Evolutionary conservation across 2,329 filamentous ascomycete species (phyloP).

Genomic region (Cercospora zeae-maydis): DNA sequence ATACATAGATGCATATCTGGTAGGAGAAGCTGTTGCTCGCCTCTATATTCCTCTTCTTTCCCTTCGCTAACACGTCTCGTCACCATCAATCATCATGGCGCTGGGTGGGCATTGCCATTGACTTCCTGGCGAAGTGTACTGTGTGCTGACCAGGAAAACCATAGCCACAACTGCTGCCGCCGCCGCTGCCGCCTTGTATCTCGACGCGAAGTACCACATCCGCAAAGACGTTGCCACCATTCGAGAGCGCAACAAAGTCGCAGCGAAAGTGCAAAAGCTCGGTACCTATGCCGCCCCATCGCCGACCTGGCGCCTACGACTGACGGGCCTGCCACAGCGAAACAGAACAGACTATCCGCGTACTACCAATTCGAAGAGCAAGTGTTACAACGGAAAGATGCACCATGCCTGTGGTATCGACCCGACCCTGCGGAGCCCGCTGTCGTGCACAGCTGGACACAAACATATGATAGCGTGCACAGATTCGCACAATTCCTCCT

Average conservation of each 20-base stretch:
- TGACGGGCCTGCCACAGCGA: slow-evolving; percentile 38
- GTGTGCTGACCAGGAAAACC: background rate
- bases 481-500: slow-evolving; percentile 63
- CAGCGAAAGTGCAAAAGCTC: slow-evolving; percentile 9
- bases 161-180: slow-evolving; percentile 19
- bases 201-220: slow-evolving; percentile 67
- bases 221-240: slow-evolving; percentile 61
- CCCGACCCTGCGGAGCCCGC: slow-evolving; percentile 41
- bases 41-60: background rate
- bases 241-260: slow-evolving; percentile 14
- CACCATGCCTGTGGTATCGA: slow-evolving; percentile 65
- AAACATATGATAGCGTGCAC: slow-evolving; percentile 54
- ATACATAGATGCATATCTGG: background rate
- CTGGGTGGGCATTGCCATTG: background rate
- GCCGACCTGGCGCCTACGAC: background rate
- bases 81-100: background rate
- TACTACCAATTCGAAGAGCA: slow-evolving; percentile 60
- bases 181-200: slow-evolving; percentile 63
- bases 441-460: slow-evolving; percentile 53
- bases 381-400: slow-evolving; percentile 41
- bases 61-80: background rate
- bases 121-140: background rate
- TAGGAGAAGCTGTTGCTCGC: background rate
- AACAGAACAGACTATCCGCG: slow-evolving; percentile 54
- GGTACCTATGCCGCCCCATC: slow-evolving; percentile 1